Evolutionary conservation across 805 yeast genomes (phyloP).

Genomic region (Metschnikowia similis): DNA sequence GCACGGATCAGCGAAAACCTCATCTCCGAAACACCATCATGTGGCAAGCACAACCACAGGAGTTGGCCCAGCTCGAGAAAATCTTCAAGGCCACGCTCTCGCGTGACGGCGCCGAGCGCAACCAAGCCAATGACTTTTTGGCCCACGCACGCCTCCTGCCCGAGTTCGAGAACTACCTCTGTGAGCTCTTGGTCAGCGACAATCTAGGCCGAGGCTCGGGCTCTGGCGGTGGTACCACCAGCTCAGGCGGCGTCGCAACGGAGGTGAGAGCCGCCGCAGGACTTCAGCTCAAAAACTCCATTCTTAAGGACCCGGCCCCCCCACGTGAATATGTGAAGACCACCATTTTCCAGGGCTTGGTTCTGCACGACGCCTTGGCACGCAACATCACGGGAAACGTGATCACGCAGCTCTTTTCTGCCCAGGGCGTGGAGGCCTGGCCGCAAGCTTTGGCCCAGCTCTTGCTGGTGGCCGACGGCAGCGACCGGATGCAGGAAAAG

Average conservation of each 20-base stretch:
- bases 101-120: conserved; percentile 48
- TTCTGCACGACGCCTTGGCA: conserved; percentile 54
- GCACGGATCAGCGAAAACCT: background rate
- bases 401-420: conserved; percentile 72
- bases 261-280: conserved; percentile 87
- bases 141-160: conserved; percentile 65
- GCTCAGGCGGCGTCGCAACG: conserved; percentile 28
- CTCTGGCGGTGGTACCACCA: conserved; percentile 31
- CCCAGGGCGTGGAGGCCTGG: conserved; percentile 69
- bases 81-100: conserved; percentile 74
- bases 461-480: conserved; percentile 45
- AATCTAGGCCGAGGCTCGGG: conserved; percentile 14
- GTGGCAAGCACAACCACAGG: conserved; percentile 68
- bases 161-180: conserved; percentile 77
- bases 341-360: conserved; percentile 51
- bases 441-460: conserved; percentile 68
- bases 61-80: conserved; percentile 58
- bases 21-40: conserved; percentile 8
- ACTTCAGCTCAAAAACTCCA: conserved; percentile 70
- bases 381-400: conserved; percentile 90
- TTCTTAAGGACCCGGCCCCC: conserved; percentile 38
- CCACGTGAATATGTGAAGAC: conserved; percentile 34
- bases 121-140: conserved; percentile 69
- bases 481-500: conserved; percentile 29
- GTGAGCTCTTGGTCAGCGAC: conserved; percentile 60